Evolutionary conservation across 1,139 yeast genomes (phyloP).

Genomic region (Suhomyces atakaporum): DNA sequence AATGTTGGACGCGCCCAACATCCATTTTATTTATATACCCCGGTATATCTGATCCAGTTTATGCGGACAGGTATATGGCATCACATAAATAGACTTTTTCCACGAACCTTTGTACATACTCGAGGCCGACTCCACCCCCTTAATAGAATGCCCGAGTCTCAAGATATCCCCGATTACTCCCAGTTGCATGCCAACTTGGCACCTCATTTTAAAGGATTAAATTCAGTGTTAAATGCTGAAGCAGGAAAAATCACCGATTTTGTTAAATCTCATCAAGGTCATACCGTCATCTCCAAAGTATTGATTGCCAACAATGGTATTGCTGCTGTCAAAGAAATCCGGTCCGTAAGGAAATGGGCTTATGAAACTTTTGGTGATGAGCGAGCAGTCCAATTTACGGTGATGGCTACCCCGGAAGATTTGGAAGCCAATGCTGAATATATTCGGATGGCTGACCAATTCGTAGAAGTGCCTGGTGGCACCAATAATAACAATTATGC

Average conservation of each 20-base stretch:
- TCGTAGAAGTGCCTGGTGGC: constrained; percentile 98
- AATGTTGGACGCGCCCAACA: constrained; percentile 5
- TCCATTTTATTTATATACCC: constrained; percentile 11
- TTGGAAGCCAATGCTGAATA: constrained; percentile 95
- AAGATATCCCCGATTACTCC: constrained; percentile 27
- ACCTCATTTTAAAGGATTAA: constrained; percentile 75
- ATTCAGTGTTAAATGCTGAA: constrained; percentile 73
- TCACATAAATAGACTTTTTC: constrained; percentile 7
- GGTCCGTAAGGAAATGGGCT: constrained; percentile 98
- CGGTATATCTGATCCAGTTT: constrained; percentile 7
- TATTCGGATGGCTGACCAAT: constrained; percentile 98
- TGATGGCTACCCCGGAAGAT: constrained; percentile 99
- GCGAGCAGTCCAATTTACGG: constrained; percentile 89
- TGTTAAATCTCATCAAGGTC: constrained; percentile 86
- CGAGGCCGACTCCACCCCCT: constrained; percentile 6
- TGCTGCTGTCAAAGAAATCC: constrained; percentile 97
- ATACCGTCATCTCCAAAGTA: constrained; percentile 86
- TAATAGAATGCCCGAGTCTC: constrained; percentile 15
- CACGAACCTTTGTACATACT: constrained; percentile 11
- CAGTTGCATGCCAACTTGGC: constrained; percentile 51
- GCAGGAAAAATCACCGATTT: constrained; percentile 77
- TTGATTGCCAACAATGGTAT: constrained; percentile 98
- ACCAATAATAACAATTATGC: constrained; percentile 98
- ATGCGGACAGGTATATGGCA: constrained; percentile 12
- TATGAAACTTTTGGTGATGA: constrained; percentile 97